Evolutionary conservation across 176 grass and related monocot genomes (phyloP).

Genomic region (Juncus effusus): DNA sequence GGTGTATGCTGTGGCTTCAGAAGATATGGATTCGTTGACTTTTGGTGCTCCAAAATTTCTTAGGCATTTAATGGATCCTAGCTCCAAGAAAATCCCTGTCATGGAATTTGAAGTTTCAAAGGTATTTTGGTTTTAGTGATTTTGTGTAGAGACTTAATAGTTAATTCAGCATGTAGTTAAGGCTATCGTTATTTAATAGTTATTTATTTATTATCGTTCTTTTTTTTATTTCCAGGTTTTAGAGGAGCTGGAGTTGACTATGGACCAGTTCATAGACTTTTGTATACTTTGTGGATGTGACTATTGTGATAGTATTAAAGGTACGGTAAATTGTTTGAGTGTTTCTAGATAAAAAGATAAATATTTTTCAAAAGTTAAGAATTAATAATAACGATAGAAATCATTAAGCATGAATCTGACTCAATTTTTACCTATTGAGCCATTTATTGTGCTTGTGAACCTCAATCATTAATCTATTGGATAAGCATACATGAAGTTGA

Average conservation of each 20-base stretch:
- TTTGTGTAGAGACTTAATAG: neutral
- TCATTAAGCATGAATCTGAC: too few species aligned
- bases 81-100: slow-evolving; percentile 56
- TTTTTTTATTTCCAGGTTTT: slow-evolving; percentile 36
- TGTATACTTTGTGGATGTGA: slow-evolving; percentile 59
- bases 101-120: slow-evolving; percentile 63
- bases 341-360: neutral
- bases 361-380: neutral
- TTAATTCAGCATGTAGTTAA: neutral
- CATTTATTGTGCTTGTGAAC: too few species aligned
- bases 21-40: slow-evolving; percentile 58
- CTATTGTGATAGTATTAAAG: slow-evolving; percentile 60
- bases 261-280: slow-evolving; percentile 60
- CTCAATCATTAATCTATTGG: too few species aligned
- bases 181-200: neutral
- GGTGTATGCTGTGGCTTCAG: slow-evolving; percentile 54
- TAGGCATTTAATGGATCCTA: slow-evolving; percentile 57
- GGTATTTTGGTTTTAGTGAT: slow-evolving; percentile 7
- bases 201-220: neutral
- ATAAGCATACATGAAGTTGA: too few species aligned
- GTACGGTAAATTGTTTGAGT: too few species aligned
- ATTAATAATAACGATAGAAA: too few species aligned
- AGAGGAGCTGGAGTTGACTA: slow-evolving; percentile 45
- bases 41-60: slow-evolving; percentile 55
- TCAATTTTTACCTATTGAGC: too few species aligned